A percentile compares a stretch with the other conserved stretches of the same genome.
Conservation (phyloP, 2,329 filamentous ascomycete species). For the Pseudocercospora eumusae region DNA sequence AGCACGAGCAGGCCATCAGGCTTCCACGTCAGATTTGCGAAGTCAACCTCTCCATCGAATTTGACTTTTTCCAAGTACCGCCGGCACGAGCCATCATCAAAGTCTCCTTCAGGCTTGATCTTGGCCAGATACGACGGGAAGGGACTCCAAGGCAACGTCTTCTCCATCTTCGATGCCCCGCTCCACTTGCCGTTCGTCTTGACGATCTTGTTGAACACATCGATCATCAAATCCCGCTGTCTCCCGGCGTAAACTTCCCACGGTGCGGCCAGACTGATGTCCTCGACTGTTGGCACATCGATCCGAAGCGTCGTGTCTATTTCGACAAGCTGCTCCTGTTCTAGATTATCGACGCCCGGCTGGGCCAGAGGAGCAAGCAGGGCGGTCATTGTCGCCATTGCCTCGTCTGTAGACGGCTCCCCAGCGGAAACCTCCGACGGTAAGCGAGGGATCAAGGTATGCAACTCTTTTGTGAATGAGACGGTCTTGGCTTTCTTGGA, state of each 20-base stretch:
- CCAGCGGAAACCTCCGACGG: constrained; percentile 32
- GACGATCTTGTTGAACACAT: constrained; percentile 31
- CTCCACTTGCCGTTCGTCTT: constrained; percentile 44
- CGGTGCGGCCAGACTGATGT: constrained; percentile 46
- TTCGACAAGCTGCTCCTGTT: constrained; percentile 51
- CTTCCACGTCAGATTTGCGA: constrained; percentile 51
- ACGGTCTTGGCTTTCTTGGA: constrained; percentile 46
- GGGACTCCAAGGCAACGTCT: constrained; percentile 50
- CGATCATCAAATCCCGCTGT: constrained; percentile 33
- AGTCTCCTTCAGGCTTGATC: constrained; percentile 44
- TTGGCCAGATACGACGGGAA: constrained; percentile 48
- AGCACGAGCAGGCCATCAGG: constrained; percentile 51
- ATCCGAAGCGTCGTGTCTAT: constrained; percentile 53
- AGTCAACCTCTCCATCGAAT: constrained; percentile 42
- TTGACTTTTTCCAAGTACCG: constrained; percentile 42
- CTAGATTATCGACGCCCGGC: constrained; percentile 40
- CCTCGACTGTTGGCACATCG: constrained; percentile 52
- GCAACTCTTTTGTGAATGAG: constrained; percentile 42
- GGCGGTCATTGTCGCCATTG: constrained; percentile 40
- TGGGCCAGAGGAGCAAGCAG: constrained; percentile 42
- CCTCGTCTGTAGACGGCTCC: constrained; percentile 31
- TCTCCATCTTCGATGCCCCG: constrained; percentile 44
- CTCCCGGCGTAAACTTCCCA: constrained; percentile 48
- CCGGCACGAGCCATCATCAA: constrained; percentile 43
- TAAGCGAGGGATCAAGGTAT: constrained; percentile 40